Evolutionary conservation across 495 filamentous ascomycete species (phyloP).

Genomic region (Achaetomiella virescens): DNA sequence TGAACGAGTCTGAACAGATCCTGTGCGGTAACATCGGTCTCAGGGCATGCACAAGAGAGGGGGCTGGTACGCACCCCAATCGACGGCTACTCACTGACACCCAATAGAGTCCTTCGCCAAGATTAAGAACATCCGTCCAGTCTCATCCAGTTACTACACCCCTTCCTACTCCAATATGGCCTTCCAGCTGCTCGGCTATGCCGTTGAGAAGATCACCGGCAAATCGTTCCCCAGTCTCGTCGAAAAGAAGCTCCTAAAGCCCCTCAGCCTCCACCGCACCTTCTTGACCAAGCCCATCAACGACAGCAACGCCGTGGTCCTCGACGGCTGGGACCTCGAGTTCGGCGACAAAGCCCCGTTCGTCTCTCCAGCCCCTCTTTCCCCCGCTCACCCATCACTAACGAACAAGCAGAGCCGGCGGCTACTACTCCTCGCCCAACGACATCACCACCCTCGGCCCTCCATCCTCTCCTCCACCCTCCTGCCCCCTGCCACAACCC

Average conservation of each 20-base stretch:
- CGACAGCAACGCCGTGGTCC: constrained; percentile 5
- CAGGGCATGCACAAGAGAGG: constrained; percentile 8
- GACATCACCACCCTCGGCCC: constrained; percentile 45
- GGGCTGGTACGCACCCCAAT: not conserved
- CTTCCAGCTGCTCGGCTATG: constrained; percentile 20
- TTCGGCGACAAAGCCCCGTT: constrained; percentile 17
- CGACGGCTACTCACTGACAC: not conserved
- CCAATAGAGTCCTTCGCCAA: constrained; percentile 4
- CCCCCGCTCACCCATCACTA: not conserved
- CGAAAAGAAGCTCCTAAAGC: constrained; percentile 5
- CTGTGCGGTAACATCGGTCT: constrained; percentile 1
- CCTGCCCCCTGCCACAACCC: constrained; percentile 36
- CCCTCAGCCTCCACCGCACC: constrained; percentile 14
- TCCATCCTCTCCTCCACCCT: constrained; percentile 44
- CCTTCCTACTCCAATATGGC: constrained; percentile 21
- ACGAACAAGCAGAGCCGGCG: constrained; percentile 6
- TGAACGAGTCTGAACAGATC: constrained; percentile 7
- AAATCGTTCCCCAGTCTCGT: constrained; percentile 10
- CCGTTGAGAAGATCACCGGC: constrained; percentile 16
- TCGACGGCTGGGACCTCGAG: constrained; percentile 4
- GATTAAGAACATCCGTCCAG: not conserved
- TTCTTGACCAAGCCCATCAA: constrained; percentile 14
- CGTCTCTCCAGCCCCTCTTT: not conserved
- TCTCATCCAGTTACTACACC: constrained; percentile 1
- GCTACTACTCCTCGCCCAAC: constrained; percentile 39